Percentiles rank a stretch among this genome's conserved stretches.
phyloP scores from a whole-genome alignment of 163 green algal genomes.

The Prototheca stagnorum region DNA sequence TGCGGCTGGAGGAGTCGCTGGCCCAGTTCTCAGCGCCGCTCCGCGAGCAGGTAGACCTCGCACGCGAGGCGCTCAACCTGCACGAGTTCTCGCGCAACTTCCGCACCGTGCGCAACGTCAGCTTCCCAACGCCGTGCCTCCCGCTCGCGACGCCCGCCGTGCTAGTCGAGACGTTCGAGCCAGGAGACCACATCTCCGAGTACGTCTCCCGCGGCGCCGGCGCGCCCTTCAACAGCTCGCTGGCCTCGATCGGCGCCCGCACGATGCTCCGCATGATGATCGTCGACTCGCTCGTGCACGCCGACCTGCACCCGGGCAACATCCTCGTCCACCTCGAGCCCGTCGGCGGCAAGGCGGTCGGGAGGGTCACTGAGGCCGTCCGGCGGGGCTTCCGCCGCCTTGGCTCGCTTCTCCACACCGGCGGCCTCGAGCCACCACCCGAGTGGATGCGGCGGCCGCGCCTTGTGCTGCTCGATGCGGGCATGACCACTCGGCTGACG shows the following conservation, averaged over 20 bases:
- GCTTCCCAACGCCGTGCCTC: conserved; percentile 58
- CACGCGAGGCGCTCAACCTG: conserved; percentile 69
- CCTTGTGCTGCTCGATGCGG: conserved; percentile 46
- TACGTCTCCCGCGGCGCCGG: conserved; percentile 37
- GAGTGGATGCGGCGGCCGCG: conserved; percentile 9
- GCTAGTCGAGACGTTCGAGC: conserved; percentile 79
- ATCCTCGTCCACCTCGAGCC: conserved; percentile 66
- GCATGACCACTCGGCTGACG: conserved; percentile 67
- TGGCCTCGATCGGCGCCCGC: conserved; percentile 18
- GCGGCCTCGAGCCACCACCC: conserved; percentile 1
- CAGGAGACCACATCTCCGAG: conserved; percentile 41
- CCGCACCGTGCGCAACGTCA: conserved; percentile 38
- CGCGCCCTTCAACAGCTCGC: conserved; percentile 28
- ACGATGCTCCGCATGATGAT: conserved; percentile 51
- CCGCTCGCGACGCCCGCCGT: conserved; percentile 49
- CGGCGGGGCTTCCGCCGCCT: neutral
- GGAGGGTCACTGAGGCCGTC: neutral
- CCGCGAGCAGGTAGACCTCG: conserved; percentile 71
- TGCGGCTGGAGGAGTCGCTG: conserved; percentile 83
- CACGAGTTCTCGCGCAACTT: conserved; percentile 82
- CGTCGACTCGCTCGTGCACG: conserved; percentile 91
- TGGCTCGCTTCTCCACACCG: neutral
- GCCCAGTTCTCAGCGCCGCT: conserved; percentile 88
- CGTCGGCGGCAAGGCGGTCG: neutral
- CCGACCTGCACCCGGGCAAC: conserved; percentile 71